A percentile compares a stretch with the other conserved stretches of the same genome.
Conservation (phyloP, 2,329 filamentous ascomycete species). For the Herpotrichia juniperi region DNA sequence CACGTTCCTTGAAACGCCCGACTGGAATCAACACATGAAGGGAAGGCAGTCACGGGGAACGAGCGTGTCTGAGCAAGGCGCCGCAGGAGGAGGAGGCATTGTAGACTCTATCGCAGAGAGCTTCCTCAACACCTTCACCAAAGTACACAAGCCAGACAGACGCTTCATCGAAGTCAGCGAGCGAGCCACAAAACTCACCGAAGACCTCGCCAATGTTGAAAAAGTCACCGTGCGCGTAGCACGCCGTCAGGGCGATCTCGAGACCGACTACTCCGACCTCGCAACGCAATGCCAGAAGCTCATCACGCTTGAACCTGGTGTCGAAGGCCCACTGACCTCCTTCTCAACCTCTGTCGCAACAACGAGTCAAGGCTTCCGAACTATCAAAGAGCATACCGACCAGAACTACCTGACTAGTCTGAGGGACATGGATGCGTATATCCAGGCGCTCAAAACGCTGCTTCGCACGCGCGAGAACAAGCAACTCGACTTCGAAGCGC, state of each 20-base stretch:
- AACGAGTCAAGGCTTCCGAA: slow-evolving; percentile 76
- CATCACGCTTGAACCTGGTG: slow-evolving; percentile 83
- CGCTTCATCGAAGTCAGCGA: slow-evolving; percentile 94
- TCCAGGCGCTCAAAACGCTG: slow-evolving; percentile 81
- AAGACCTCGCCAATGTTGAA: slow-evolving; percentile 90
- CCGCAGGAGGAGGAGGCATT: slow-evolving; percentile 68
- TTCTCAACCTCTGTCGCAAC: slow-evolving; percentile 89
- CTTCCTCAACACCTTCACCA: slow-evolving; percentile 96
- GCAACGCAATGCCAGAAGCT: slow-evolving; percentile 95
- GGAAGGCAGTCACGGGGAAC: slow-evolving; percentile 72
- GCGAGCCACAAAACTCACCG: slow-evolving; percentile 86
- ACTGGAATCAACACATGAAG: slow-evolving; percentile 98
- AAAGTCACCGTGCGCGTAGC: slow-evolving; percentile 94
- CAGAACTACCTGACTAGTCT: slow-evolving; percentile 93
- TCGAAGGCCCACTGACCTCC: slow-evolving; percentile 80
- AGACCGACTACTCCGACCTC: slow-evolving; percentile 85
- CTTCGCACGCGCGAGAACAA: slow-evolving; percentile 96
- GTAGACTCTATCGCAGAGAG: slow-evolving; percentile 96
- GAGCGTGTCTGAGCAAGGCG: slow-evolving; percentile 42
- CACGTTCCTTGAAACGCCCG: slow-evolving; percentile 86
- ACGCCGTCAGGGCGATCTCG: slow-evolving; percentile 84
- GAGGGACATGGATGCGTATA: slow-evolving; percentile 95
- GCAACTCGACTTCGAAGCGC: slow-evolving; percentile 94
- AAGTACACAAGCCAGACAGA: slow-evolving; percentile 92
- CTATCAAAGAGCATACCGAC: slow-evolving; percentile 89